Conservation (phyloP, 2,329 filamentous ascomycete species). For the Sporothrix curviconia region DNA sequence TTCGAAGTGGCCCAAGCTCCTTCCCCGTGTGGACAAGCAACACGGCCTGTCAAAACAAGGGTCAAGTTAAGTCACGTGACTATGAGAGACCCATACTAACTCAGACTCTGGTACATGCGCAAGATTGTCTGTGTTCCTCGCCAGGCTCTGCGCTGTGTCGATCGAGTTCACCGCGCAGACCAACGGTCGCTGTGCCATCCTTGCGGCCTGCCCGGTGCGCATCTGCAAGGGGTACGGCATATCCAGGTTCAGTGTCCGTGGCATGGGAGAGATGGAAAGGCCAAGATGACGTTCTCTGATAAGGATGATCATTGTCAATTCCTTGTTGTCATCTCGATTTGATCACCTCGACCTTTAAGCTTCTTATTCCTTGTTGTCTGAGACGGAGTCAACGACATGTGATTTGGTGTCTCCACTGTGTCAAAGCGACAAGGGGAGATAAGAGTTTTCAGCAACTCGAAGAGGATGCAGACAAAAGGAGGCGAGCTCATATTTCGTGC, state of each 20-base stretch:
- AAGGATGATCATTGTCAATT: background rate
- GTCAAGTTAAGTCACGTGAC: background rate
- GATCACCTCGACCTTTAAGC: background rate
- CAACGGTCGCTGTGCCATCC: background rate
- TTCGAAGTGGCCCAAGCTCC: constrained; percentile 20
- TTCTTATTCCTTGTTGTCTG: background rate
- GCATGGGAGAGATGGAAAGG: no score
- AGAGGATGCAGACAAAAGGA: background rate
- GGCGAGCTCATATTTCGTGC: background rate
- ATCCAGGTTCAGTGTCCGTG: no score
- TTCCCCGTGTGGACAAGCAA: constrained; percentile 7
- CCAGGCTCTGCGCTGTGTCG: background rate
- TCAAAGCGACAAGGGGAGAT: background rate
- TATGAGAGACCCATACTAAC: no score
- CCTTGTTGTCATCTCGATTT: background rate
- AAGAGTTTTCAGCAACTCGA: background rate
- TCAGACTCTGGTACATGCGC: background rate
- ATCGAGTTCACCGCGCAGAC: background rate
- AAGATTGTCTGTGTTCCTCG: background rate
- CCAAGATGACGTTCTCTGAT: background rate
- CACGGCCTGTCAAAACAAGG: background rate
- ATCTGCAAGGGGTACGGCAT: constrained; percentile 6
- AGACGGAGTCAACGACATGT: background rate
- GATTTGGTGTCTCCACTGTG: background rate
- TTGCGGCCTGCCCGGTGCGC: background rate